Conservation (phyloP, 164 flowering plant genomes). For the Berberis vulgaris region DNA sequence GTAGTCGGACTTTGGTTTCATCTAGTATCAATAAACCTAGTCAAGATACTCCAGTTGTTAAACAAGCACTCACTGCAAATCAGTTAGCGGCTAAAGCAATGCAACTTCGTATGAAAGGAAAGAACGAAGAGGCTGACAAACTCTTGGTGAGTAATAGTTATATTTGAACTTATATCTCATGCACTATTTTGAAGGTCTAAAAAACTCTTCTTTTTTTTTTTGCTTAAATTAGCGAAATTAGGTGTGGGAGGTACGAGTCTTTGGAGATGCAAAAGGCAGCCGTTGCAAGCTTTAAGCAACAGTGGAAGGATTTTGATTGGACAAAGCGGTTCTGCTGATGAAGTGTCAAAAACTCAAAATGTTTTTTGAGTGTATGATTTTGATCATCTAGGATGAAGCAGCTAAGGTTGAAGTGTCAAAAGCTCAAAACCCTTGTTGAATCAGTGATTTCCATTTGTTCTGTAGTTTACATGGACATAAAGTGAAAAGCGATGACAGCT, state of each 20-base stretch:
- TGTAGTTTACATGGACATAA: too few species aligned
- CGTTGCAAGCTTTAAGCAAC: slow-evolving; percentile 42
- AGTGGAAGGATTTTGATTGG: slow-evolving; percentile 90
- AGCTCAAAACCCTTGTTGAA: too few species aligned
- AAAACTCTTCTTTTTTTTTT: too few species aligned
- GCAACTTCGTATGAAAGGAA: slow-evolving; percentile 89
- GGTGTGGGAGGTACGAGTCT: slow-evolving; percentile 52
- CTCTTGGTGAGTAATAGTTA: slow-evolving; percentile 47
- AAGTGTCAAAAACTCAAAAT: too few species aligned
- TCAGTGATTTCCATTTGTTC: too few species aligned
- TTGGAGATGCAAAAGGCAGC: slow-evolving; percentile 61
- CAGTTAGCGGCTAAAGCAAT: slow-evolving; percentile 91
- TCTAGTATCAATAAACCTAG: slow-evolving; percentile 4
- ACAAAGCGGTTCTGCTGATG: slow-evolving; percentile 56
- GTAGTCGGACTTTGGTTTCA: slow-evolving; percentile 15
- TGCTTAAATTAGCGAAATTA: background rate
- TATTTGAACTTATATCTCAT: background rate
- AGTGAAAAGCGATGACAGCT: too few species aligned
- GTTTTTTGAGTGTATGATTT: too few species aligned
- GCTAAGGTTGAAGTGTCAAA: too few species aligned
- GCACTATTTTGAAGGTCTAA: too few species aligned
- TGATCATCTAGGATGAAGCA: too few species aligned
- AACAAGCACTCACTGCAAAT: slow-evolving; percentile 52
- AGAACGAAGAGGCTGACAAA: slow-evolving; percentile 79
- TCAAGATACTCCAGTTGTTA: slow-evolving; percentile 20